These are phyloP conservation scores for Skeletonema menzelii DNA, from an alignment of 108 stramenopile genomes.

Conservation along the genomic window DNA sequence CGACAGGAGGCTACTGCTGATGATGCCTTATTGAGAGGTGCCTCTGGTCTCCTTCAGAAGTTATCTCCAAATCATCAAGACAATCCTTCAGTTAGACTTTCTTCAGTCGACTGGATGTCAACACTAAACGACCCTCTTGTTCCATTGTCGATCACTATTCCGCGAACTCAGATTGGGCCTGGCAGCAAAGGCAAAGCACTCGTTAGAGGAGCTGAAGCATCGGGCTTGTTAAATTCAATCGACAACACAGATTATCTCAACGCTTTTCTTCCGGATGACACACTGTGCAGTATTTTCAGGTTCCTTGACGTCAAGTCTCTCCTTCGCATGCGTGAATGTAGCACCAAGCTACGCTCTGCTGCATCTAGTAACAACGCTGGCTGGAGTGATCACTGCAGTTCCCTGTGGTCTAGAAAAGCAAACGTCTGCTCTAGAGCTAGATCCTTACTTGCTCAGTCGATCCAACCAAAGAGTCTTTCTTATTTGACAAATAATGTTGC, in stretches of 20 bases:
- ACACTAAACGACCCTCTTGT: background rate
- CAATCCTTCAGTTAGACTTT: background rate
- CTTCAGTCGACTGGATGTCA: background rate
- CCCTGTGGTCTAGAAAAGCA: slow-evolving; percentile 60
- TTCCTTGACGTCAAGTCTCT: slow-evolving; percentile 31
- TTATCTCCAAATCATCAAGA: background rate
- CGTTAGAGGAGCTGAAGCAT: background rate
- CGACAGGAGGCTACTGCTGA: background rate
- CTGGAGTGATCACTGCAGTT: slow-evolving; percentile 61
- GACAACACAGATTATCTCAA: background rate
- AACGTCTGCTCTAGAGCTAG: slow-evolving; percentile 50
- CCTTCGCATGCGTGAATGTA: slow-evolving; percentile 12
- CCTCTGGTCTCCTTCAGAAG: background rate
- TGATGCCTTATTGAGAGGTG: background rate
- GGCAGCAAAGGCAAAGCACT: background rate
- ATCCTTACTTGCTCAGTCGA: slow-evolving; percentile 8
- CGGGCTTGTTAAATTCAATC: background rate
- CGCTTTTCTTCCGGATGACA: slow-evolving; percentile 18
- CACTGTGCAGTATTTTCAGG: slow-evolving; percentile 14
- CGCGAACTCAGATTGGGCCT: background rate
- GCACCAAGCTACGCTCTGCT: slow-evolving; percentile 23
- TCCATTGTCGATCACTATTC: background rate
- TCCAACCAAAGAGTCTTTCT: background rate
- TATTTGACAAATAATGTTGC: slow-evolving; percentile 13
- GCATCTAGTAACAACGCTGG: slow-evolving; percentile 52